A percentile compares a stretch with the other conserved stretches of the same genome.
These are phyloP conservation scores for Apophysomyces trapeziformis DNA, from an alignment of 371 early-diverging fungal species.

Conservation along the genomic window DNA sequence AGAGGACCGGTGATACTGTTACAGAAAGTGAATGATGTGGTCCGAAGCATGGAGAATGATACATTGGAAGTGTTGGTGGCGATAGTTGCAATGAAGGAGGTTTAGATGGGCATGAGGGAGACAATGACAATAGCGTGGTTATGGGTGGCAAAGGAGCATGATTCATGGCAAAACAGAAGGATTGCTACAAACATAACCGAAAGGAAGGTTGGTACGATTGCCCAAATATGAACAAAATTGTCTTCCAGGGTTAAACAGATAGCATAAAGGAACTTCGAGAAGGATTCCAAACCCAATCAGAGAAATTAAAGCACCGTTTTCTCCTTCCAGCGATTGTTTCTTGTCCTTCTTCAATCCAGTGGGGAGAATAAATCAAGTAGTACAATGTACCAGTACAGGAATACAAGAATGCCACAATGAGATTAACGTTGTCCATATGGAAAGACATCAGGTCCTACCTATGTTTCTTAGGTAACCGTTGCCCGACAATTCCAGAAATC, in stretches of 20 bases:
- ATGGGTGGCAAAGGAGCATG: conserved; percentile 26
- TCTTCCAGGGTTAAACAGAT: conserved; percentile 13
- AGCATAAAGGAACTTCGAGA: conserved; percentile 7
- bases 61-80: conserved; percentile 7
- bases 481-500: no score
- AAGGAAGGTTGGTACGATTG: conserved; percentile 14
- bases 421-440: no score
- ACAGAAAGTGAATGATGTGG: conserved; percentile 12
- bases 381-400: background rate
- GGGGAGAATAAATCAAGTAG: background rate
- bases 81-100: conserved; percentile 14
- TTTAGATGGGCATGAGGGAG: conserved; percentile 18
- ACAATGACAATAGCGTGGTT: conserved; percentile 8
- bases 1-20: conserved; percentile 24
- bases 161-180: conserved; percentile 18
- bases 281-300: conserved; percentile 1
- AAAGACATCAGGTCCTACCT: no score
- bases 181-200: conserved; percentile 14
- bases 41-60: conserved; percentile 3
- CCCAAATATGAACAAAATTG: conserved; percentile 22
- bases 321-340: background rate
- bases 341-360: conserved; percentile 6
- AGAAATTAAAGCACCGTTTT: conserved; percentile 2
- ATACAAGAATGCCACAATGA: no score
- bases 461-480: no score